Percentiles rank a stretch among this genome's conserved stretches.
Conservation (phyloP, 148 eudicot species). For the Chenopodium formosanum region DNA sequence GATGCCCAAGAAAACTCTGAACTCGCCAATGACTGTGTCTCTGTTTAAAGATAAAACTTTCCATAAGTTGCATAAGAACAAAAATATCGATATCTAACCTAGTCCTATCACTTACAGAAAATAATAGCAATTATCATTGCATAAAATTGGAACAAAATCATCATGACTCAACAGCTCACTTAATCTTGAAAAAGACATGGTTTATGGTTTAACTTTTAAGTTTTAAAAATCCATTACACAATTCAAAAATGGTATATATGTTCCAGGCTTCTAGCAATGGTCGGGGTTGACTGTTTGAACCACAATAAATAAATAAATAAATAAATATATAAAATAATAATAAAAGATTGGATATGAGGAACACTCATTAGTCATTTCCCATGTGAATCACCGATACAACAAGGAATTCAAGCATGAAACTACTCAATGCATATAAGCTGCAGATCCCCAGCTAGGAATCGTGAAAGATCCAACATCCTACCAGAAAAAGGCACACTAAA, state of each 20-base stretch:
- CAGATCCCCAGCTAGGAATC: not conserved
- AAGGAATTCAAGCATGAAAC: not conserved
- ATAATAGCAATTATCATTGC: not conserved
- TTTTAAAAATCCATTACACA: not conserved
- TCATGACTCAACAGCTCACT: not conserved
- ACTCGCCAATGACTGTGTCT: constrained; percentile 87
- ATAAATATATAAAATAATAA: too few relatives aligned
- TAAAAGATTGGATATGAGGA: not conserved
- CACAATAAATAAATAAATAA: too few relatives aligned
- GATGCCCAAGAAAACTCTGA: constrained; percentile 52
- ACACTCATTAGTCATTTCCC: not conserved
- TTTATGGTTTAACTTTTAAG: not conserved
- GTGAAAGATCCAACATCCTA: not conserved
- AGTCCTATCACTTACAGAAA: not conserved
- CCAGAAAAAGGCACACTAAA: not conserved
- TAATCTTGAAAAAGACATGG: not conserved
- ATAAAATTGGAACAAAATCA: not conserved
- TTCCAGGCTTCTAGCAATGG: not conserved
- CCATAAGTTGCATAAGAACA: constrained; percentile 1
- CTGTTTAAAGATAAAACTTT: constrained; percentile 32
- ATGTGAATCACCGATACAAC: not conserved
- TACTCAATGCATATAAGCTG: not conserved
- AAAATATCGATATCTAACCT: constrained; percentile 1
- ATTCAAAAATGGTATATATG: not conserved
- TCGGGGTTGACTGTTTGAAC: not conserved